Evolutionary conservation across 2,329 filamentous ascomycete species (phyloP), one percentile per base, ranked within the genome.

Genomic region (Microsporum ferrugineum): DNA sequence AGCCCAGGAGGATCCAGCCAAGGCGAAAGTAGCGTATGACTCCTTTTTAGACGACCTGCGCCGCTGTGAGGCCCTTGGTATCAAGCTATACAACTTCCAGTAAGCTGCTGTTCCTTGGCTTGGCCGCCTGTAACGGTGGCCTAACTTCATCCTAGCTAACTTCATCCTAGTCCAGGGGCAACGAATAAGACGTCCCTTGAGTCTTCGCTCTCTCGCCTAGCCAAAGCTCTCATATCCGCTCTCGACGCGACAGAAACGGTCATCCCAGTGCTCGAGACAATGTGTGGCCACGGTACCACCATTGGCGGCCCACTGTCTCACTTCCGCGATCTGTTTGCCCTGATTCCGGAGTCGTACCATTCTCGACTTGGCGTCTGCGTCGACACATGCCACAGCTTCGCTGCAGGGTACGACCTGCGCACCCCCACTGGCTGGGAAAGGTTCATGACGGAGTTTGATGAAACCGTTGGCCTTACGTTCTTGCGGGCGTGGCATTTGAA

Each of bases 51-150:
- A 99, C 68, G 94, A 99, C 72, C 79, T 99, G 0, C 78, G 83
- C 58, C 85, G 94, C 7, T 97, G 94, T 73, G 88, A 96, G 70
- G 80, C 82, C 53, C 83, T 99, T 0, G 90, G 91, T 1, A 96
- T 99, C 69, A 80, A 77, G 64, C 81, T 96, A n/a, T 99, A 97
- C 79, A 99, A 99, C 75, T 97, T 99, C 77, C 94, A 99, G 77
- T 79, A 65, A 67, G 73, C 65, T 45, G 8, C 14, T 41, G n/a
- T 38, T 10, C 3, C 17, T 17, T 55, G 14, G 39, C 31, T 17
- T 10, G 23, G 23, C 47, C 23, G 23, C 2, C 33, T 43, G 2
- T 23, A 17, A 33, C 31, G 23, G 5, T 36, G 34, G 8, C 31
- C 36, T 57, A 57, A 36, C 7, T n/a, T 36, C 47, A 47, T 60